Percentiles rank a stretch among this genome's conserved stretches.
phyloP scores from a whole-genome alignment of 78 protist genomes.

The Parvularia atlantis region DNA sequence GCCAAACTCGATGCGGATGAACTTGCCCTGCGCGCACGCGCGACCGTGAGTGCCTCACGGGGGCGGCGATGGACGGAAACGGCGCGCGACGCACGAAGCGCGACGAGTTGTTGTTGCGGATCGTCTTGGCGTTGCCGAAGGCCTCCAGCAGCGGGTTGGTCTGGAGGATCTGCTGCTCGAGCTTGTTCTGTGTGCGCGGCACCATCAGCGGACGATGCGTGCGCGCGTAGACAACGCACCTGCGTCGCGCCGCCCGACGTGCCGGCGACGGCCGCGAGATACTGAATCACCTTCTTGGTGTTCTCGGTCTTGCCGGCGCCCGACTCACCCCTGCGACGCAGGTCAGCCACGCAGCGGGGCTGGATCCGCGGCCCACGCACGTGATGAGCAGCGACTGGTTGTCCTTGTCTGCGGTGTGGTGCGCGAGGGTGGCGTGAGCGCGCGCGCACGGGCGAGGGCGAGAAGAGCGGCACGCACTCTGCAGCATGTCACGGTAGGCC shows the following conservation, averaged over 20 bases:
- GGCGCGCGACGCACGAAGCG: no score
- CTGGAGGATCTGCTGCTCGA: constrained; percentile 65
- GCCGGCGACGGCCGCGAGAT: constrained; percentile 77
- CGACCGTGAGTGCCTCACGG: no score
- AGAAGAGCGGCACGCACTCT: no score
- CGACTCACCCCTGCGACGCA: no score
- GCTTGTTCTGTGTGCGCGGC: constrained; percentile 14
- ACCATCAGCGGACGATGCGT: no score
- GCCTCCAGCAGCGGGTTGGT: constrained; percentile 74
- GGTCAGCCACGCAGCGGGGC: no score
- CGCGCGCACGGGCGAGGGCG: no score
- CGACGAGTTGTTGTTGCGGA: constrained; percentile 86
- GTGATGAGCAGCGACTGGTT: constrained; percentile 80
- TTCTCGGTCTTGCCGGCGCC: constrained; percentile 96
- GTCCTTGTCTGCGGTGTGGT: constrained; percentile 26
- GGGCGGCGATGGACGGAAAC: no score
- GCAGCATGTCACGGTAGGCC: constrained; percentile 77
- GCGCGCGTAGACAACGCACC: no score
- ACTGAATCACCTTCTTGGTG: constrained; percentile 85
- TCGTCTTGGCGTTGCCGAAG: constrained; percentile 94
- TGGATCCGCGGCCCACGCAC: no score
- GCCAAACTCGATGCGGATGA: constrained; percentile 86
- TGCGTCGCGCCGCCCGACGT: constrained; percentile 19
- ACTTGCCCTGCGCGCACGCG: no score
- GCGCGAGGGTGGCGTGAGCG: no score